Conservation (phyloP, 1,284 basidiomycete species). For the Farysia itapuensis region DNA sequence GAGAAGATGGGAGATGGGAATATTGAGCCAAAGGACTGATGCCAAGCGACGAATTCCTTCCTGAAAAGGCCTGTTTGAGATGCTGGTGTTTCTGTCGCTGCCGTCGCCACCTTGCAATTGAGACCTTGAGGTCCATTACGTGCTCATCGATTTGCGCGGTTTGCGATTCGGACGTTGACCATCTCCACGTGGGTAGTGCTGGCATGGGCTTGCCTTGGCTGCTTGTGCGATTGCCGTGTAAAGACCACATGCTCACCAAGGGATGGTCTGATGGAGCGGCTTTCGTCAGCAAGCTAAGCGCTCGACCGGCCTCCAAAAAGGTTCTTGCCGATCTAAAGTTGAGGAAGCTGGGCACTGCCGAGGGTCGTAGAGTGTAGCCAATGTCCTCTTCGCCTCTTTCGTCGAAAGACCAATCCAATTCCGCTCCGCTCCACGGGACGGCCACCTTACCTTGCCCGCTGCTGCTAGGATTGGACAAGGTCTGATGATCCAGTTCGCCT, state of each 20-base stretch:
- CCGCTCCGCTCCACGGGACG: slow-evolving; percentile 36
- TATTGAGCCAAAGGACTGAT: not conserved
- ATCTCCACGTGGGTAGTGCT: slow-evolving; percentile 34
- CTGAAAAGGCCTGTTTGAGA: not conserved
- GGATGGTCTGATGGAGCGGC: slow-evolving; percentile 42
- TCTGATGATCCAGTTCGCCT: slow-evolving; percentile 22
- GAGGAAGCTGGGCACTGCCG: slow-evolving; percentile 35
- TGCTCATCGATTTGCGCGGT: too few species aligned
- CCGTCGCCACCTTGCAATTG: slow-evolving; percentile 27
- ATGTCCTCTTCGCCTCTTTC: slow-evolving; percentile 43
- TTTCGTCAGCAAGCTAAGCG: slow-evolving; percentile 38
- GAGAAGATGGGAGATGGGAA: not conserved
- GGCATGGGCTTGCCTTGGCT: not conserved
- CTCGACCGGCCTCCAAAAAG: slow-evolving; percentile 41
- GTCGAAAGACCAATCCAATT: slow-evolving; percentile 40
- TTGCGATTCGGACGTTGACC: slow-evolving; percentile 7
- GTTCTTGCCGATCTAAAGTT: slow-evolving; percentile 25
- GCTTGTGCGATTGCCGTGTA: slow-evolving; percentile 1
- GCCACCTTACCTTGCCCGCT: slow-evolving; percentile 1
- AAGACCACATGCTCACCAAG: slow-evolving; percentile 23
- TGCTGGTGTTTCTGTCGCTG: not conserved
- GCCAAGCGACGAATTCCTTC: not conserved
- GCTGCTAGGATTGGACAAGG: not conserved
- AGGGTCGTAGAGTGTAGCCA: slow-evolving; percentile 38
- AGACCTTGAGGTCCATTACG: slow-evolving; percentile 19